Evolutionary conservation across 306 rosid species (phyloP).

Genomic region (Mimosa bimucronata): DNA sequence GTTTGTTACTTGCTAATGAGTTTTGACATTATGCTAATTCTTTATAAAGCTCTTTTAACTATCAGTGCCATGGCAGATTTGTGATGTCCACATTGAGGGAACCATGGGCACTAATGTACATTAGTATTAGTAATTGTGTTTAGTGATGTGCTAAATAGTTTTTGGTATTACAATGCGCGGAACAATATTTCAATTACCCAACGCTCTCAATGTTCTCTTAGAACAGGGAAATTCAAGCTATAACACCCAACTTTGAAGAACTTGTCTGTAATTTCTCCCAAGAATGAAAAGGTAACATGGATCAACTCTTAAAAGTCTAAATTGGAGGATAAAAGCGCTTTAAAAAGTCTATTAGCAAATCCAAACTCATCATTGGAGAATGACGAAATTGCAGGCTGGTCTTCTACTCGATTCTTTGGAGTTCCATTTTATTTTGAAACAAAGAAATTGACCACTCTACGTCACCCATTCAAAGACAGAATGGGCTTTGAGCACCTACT

Average conservation of each 20-base stretch:
- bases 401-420: background rate
- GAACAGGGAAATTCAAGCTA: background rate
- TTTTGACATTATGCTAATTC: background rate
- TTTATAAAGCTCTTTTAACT: background rate
- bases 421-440: background rate
- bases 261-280: background rate
- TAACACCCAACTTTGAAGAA: background rate
- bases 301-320: background rate
- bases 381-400: background rate
- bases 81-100: background rate
- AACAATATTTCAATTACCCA: background rate
- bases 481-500: conserved; percentile 47
- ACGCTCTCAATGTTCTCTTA: background rate
- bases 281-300: background rate
- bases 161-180: background rate
- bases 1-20: background rate
- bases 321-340: conserved; percentile 5
- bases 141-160: background rate
- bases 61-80: background rate
- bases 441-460: conserved; percentile 49
- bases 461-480: conserved; percentile 50
- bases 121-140: background rate
- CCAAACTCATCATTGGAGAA: conserved; percentile 13
- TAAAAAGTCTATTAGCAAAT: background rate
- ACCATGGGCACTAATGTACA: too few species aligned